Base-by-base conservation (phyloP, 805 yeast species). In the Zygosaccharomyces bisporus region DNA sequence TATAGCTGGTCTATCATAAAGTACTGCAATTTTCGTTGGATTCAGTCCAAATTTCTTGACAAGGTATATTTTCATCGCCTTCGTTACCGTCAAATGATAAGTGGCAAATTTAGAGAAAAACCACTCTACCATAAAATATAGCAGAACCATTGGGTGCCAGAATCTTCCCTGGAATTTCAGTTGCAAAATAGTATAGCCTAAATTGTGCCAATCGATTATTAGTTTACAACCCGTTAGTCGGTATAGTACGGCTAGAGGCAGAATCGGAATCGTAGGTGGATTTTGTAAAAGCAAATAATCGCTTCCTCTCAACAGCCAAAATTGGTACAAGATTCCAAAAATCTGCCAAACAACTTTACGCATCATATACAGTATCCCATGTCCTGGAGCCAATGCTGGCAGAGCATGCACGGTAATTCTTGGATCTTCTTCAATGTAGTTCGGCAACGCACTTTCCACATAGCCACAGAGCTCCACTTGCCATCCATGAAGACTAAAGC, bases 171-270 rank as follows among this genome's bases (percentile, higher is more conserved):
- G 58, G 52, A 79, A 78, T 53, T 80, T 80, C 57, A 91, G 61
- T 42, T 83, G 81, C 45, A 93, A 66, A 20, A 93, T 86, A 1
- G 95, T 77, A 63, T 78, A 91, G 32, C 95, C 95, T 54, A 93
- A 71, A 64, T 93, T 93, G 65, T 93, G 99, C 99, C 99, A 93
- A 66, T 93, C 99, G 39, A 93, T 77, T 16, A 93, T 74, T 18
- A 91, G 64, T 56, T 75, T 73, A 4, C 90, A 71, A 2, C 79
- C 73, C 9, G 77, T 74, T 34, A 79, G 60, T 45, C 77, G 75
- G 58, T 76, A 79, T 1, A 81, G 17, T 1, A 83, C 74, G 0
- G 79, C 73, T 2, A 90, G 68, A 0, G 85, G 76, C 12, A 93
- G 65, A 2, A 88, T 70, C 0, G 99, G 99, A 38, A 93, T 73